Base-by-base conservation (phyloP, 371 early-diverging fungal species). In the Mucor saturninus region DNA sequence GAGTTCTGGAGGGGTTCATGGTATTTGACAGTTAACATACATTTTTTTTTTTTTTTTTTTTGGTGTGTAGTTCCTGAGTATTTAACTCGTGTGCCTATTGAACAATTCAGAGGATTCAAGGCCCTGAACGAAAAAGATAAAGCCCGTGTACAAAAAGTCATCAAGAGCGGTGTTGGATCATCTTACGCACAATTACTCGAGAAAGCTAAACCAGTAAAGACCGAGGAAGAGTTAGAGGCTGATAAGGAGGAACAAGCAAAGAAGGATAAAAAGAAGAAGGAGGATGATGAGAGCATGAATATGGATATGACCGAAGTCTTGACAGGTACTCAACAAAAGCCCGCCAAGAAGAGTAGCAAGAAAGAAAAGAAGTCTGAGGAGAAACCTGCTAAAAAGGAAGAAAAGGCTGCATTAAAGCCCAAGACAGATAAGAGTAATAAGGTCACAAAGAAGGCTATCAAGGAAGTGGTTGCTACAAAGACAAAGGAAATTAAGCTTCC, bases 81-180 rank as follows among this genome's bases (percentile, higher is more conserved):
- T 14, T 54, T 79, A 45, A 65, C 69, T 6, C 59, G 62, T 54
- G 48, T 79, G 28, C 76, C 79, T 37, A 68, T 79, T 52, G 76
- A 79, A 29, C 71, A 74, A 46, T 75, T 76, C 29, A 65, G 73
- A 71, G 77, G 80, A 54, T 80, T 70, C 49, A 72, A 68, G 21
- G 39, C 55, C 40, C 65, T 73, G 31, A 55, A 65, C 28, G 71
- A 75, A 54, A 77, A 76, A 73, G 84, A 84, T 60, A 74, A 84
- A 59, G 53, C 67, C 14, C 74, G 79, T 63, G 67, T 84, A 43
- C 74, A 80, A 52, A 61, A 57, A 37, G 67, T 84, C 21, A 76
- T 84, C 54, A 73, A 80, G 51, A 56, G 76, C 7, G 82, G 84
- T n/a, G 67, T 64, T 4, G 82, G 81, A 29, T 72, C 71, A 13